These are phyloP conservation scores for Naumovozyma castellii DNA, from an alignment of 805 yeast genomes.

Conservation along the genomic window DNA sequence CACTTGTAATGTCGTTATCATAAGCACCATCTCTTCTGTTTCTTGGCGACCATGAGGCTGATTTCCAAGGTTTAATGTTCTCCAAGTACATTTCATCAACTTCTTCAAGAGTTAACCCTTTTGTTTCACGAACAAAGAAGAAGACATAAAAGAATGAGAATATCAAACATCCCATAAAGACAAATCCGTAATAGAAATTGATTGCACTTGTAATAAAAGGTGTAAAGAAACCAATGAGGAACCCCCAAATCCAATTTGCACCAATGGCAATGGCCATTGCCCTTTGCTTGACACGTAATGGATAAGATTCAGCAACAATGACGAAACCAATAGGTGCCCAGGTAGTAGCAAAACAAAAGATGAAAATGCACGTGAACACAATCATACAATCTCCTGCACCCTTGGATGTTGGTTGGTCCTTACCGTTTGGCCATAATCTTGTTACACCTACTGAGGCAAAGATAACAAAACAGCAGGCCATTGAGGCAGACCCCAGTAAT, in stretches of 20 bases:
- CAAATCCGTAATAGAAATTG: conserved; percentile 61
- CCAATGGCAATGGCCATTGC: conserved; percentile 50
- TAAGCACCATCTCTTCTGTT: background rate
- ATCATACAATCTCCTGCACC: conserved; percentile 64
- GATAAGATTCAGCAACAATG: conserved; percentile 57
- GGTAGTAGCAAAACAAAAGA: conserved; percentile 61
- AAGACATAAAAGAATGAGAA: conserved; percentile 50
- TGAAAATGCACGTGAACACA: conserved; percentile 56
- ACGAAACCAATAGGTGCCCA: conserved; percentile 66
- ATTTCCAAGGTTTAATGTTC: conserved; percentile 34
- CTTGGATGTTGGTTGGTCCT: conserved; percentile 32
- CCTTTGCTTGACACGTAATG: conserved; percentile 56
- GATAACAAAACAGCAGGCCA: conserved; percentile 36
- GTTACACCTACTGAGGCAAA: conserved; percentile 56
- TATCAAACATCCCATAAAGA: conserved; percentile 44
- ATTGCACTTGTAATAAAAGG: conserved; percentile 56
- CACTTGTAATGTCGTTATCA: no score
- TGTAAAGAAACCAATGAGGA: conserved; percentile 57
- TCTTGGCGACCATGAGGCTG: conserved; percentile 39
- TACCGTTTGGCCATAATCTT: conserved; percentile 32
- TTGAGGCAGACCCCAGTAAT: conserved; percentile 40
- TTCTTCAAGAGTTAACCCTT: conserved; percentile 69
- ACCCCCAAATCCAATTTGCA: conserved; percentile 57
- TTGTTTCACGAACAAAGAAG: conserved; percentile 64
- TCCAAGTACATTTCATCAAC: conserved; percentile 59